Evolutionary conservation across 2,329 filamentous ascomycete genomes (phyloP), one percentile per base, ranked within the genome.

Genomic region (Gyromitra esculenta): DNA sequence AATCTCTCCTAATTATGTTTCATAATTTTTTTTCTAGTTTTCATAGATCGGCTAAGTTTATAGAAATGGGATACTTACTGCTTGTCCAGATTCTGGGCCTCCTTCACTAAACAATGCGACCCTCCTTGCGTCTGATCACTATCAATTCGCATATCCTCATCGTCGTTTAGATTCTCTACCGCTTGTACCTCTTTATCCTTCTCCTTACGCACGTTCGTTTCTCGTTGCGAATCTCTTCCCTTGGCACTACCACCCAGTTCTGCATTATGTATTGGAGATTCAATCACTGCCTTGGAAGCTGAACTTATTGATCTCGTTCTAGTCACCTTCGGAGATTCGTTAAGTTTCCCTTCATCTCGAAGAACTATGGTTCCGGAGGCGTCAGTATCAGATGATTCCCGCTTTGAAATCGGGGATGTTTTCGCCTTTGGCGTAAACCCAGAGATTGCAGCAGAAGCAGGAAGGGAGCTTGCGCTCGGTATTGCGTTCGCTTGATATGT

Each of bases 111-210:
- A 65, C 41, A 31, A 15, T 59, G 39, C 18, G 31, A 57, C 35
- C 50, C 72, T 50, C 65, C 50, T 65, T 75, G 66, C 35, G 43
- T 45, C 65, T 64, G 57, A 43, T 65, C 59, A 48, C 25, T 68
- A 54, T 69, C 59, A 54, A 70, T 21, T 59, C 59, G 56, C 57
- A 75, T 70, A n/a, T 56, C 45, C 15, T 70, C 64, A n/a, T 59
- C 59, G 43, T 43, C 21, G 57, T 59, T 50, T 39, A 60, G 50
- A 35, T 50, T 45, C 21, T 25, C 45, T 31, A 35, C 50, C 13
- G 52, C 31, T 35, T 69, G 18, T 52, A n/a, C 41, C 21, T 64
- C 57, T 56, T 37, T 59, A 18, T 18, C 43, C 11, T 25, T 31
- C 43, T 15, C 59, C 21, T 31, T 64, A n/a, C 37, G n/a, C 25